Percentiles rank a stretch among this genome's conserved stretches.
phyloP scores from a whole-genome alignment of 1,284 basidiomycete species.

The Leccinum fallax region DNA sequence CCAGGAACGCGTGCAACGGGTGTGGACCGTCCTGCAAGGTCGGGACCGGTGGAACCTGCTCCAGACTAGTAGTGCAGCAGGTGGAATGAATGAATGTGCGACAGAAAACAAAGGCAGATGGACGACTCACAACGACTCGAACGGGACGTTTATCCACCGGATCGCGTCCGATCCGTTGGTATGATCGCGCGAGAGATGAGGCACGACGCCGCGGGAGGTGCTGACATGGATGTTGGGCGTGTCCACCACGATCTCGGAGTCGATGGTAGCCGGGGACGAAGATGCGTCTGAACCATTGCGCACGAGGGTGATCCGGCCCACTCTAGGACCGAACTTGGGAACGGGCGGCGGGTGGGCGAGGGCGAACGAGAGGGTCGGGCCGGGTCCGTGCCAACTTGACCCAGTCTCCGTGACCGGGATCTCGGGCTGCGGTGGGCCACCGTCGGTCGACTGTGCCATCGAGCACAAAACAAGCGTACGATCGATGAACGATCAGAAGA shows the following conservation, averaged over 20 bases:
- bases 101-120: not conserved
- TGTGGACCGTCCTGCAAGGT: slow-evolving; percentile 52
- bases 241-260: slow-evolving; percentile 39
- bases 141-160: slow-evolving; percentile 67
- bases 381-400: slow-evolving; percentile 4
- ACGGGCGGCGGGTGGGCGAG: slow-evolving; percentile 4
- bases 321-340: slow-evolving; percentile 29
- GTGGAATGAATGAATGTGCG: no score
- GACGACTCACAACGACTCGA: slow-evolving; percentile 76
- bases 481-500: not conserved
- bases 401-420: not conserved
- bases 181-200: slow-evolving; percentile 74
- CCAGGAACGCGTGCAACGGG: slow-evolving; percentile 62
- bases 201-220: slow-evolving; percentile 72
- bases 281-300: slow-evolving; percentile 7
- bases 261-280: not conserved
- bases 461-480: not conserved
- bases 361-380: slow-evolving; percentile 22
- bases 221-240: slow-evolving; percentile 65
- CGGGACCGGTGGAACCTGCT: slow-evolving; percentile 60
- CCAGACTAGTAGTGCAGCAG: slow-evolving; percentile 46
- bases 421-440: not conserved
- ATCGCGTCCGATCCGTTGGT: slow-evolving; percentile 49
- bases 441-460: slow-evolving; percentile 9
- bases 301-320: slow-evolving; percentile 22